Conservation (phyloP, 148 eudicot species). For the Rhododendron simsii region DNA sequence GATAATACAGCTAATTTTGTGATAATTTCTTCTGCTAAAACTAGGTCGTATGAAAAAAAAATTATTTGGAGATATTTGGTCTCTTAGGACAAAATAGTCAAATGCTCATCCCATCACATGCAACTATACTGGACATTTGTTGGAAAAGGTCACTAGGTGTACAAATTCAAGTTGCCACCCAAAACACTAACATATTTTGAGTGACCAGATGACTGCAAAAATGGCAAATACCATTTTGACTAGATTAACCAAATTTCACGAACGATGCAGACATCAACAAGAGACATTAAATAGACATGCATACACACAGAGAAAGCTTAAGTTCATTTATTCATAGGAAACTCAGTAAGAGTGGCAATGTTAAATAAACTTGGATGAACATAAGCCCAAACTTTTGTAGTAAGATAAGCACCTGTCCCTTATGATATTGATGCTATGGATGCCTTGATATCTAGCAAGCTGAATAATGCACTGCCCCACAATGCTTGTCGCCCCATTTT, state of each 20-base stretch:
- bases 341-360: background rate
- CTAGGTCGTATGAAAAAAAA: background rate
- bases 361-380: background rate
- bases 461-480: slow-evolving; percentile 95
- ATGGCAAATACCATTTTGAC: background rate
- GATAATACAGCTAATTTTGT: background rate
- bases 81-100: background rate
- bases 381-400: slow-evolving; percentile 3
- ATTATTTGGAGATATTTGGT: background rate
- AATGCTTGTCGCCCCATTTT: slow-evolving; percentile 96
- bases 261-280: background rate
- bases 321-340: background rate
- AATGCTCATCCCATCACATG: background rate
- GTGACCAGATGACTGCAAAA: background rate
- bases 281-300: background rate
- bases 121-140: background rate
- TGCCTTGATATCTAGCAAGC: slow-evolving; percentile 73
- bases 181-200: background rate
- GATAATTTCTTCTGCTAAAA: background rate
- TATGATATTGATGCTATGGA: slow-evolving; percentile 67
- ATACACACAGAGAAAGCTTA: background rate
- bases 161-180: background rate
- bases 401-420: slow-evolving; percentile 69
- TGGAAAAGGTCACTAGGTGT: background rate
- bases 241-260: background rate